Conservation (phyloP, 169 alveolate species). For the Neospora caninum region DNA sequence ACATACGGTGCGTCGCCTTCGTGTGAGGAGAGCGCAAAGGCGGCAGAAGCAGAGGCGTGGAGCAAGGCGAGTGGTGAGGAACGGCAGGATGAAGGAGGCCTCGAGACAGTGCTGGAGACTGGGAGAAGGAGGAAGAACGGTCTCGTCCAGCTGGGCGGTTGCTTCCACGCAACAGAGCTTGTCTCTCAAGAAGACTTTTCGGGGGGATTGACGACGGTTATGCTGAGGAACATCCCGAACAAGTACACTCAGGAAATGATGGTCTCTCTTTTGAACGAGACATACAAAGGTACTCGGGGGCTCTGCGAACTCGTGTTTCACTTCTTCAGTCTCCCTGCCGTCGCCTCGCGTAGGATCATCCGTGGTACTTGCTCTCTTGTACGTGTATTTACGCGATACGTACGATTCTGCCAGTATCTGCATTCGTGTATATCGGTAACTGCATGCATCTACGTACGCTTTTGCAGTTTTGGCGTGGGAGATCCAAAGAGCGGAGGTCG, state of each 20-base stretch:
- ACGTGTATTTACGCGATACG: no score
- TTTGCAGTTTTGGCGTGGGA: no score
- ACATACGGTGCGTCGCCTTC: no score
- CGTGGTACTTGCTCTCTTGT: background rate
- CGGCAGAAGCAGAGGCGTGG: no score
- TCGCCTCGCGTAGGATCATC: background rate
- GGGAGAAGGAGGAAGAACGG: background rate
- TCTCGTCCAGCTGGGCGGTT: background rate
- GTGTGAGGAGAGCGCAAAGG: no score
- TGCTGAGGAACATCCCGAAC: constrained; percentile 88
- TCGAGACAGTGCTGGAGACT: background rate
- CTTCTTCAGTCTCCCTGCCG: background rate
- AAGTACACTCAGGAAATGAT: constrained; percentile 79
- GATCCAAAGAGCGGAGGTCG: no score
- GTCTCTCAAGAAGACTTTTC: background rate
- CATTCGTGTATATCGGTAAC: no score
- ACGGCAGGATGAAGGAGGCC: background rate
- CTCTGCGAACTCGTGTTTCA: background rate
- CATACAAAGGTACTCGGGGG: background rate
- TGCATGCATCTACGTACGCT: background rate
- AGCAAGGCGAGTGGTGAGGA: background rate
- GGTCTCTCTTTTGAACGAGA: constrained; percentile 32
- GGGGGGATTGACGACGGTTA: constrained; percentile 74
- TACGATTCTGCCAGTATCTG: no score
- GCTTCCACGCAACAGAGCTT: background rate